Conservation (phyloP, 2,329 filamentous ascomycete genomes). For the Graphiopsis chlorocephala region DNA sequence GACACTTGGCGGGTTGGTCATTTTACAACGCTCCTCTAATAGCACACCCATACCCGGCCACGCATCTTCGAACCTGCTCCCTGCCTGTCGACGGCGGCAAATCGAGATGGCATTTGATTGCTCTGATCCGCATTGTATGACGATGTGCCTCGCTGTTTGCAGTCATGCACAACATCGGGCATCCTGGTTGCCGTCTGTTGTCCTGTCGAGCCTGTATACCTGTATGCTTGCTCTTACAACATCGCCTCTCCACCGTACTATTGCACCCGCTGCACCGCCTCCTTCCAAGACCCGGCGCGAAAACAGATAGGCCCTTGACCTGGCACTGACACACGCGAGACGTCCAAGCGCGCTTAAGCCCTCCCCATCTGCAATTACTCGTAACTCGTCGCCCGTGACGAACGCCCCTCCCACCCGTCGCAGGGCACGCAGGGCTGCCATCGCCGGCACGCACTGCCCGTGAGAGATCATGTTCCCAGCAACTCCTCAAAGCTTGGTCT, state of each 20-base stretch:
- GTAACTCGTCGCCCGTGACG: constrained; percentile 9
- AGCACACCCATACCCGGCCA: neutral
- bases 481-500: constrained; percentile 10
- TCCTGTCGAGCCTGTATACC: too few relatives aligned
- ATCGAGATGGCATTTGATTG: neutral
- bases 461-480: constrained; percentile 9
- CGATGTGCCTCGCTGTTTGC: neutral
- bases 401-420: neutral
- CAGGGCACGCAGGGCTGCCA: neutral
- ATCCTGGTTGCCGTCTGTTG: neutral
- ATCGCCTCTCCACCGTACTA: neutral
- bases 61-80: neutral
- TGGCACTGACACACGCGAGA: constrained; percentile 1
- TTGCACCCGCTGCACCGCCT: constrained; percentile 6
- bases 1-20: constrained; percentile 3
- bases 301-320: neutral
- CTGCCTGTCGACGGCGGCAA: neutral
- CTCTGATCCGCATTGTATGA: neutral
- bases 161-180: neutral
- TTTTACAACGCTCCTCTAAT: constrained; percentile 10
- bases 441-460: constrained; percentile 6
- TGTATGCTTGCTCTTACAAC: too few relatives aligned
- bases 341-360: constrained; percentile 3
- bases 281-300: constrained; percentile 8
- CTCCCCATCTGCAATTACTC: neutral